Percentiles rank a stretch among this genome's conserved stretches.
phyloP scores from a whole-genome alignment of 495 filamentous ascomycete genomes.

The Aspergillus heteromorphus region DNA sequence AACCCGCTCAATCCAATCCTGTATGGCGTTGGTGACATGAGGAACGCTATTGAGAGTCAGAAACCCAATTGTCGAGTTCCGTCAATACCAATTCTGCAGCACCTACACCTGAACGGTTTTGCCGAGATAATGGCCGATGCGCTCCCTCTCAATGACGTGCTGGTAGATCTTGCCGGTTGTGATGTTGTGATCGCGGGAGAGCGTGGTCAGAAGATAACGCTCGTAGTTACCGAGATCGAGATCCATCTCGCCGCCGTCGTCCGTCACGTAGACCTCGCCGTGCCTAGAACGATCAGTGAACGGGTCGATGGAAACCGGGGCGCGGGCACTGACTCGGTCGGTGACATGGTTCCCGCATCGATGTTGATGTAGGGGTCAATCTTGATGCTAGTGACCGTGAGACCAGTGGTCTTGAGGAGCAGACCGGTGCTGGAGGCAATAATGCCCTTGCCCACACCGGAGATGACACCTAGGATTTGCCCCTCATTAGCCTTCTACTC shows the following conservation, averaged over 20 bases:
- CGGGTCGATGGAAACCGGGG: slow-evolving; percentile 6
- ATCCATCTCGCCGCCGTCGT: slow-evolving; percentile 79
- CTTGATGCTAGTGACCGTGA: slow-evolving; percentile 57
- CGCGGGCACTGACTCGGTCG: slow-evolving; percentile 58
- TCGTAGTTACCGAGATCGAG: slow-evolving; percentile 97
- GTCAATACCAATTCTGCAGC: not conserved
- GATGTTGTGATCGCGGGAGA: slow-evolving; percentile 81
- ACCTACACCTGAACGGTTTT: slow-evolving; percentile 75
- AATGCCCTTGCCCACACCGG: slow-evolving; percentile 78
- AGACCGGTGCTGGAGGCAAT: slow-evolving; percentile 64
- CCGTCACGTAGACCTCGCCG: slow-evolving; percentile 68
- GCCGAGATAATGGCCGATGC: slow-evolving; percentile 81
- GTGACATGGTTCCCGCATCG: slow-evolving; percentile 79
- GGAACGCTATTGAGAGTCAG: slow-evolving; percentile 80
- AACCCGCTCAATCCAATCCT: slow-evolving; percentile 84
- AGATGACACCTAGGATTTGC: slow-evolving; percentile 57
- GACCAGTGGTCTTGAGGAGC: slow-evolving; percentile 77
- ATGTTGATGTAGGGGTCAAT: slow-evolving; percentile 60
- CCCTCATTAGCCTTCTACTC: not conserved
- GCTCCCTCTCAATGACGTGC: slow-evolving; percentile 74
- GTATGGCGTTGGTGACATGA: slow-evolving; percentile 83
- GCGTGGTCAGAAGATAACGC: slow-evolving; percentile 66
- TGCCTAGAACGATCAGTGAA: slow-evolving; percentile 43
- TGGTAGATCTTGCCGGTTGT: slow-evolving; percentile 95
- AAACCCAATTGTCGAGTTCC: not conserved